Evolutionary conservation across 2,329 filamentous ascomycete genomes (phyloP).

Genomic region (Paracoccidioides lutzii): DNA sequence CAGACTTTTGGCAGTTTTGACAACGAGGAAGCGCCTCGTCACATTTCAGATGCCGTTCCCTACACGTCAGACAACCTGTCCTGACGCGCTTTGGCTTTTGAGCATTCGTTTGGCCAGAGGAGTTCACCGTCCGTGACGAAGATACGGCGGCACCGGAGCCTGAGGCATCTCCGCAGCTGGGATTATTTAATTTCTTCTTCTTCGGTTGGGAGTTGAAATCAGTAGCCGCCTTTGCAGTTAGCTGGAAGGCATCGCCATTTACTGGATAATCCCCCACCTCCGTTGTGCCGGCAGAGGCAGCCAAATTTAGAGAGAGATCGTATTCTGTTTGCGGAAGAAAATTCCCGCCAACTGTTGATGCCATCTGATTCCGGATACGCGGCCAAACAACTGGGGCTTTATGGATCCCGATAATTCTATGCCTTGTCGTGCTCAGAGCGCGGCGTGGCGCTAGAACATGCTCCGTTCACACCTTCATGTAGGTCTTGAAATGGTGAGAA

Average conservation of each 20-base stretch:
- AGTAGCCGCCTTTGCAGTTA: slow-evolving; percentile 2
- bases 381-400: not conserved
- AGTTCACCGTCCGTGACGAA: not conserved
- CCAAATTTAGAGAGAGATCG: slow-evolving; percentile 12
- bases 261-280: slow-evolving; percentile 6
- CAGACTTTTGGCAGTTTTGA: slow-evolving; percentile 80
- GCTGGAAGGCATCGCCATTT: slow-evolving; percentile 8
- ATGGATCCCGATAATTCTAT: not conserved
- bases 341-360: slow-evolving; percentile 12
- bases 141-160: not conserved
- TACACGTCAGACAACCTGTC: slow-evolving; percentile 81
- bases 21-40: slow-evolving; percentile 58
- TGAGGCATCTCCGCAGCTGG: not conserved
- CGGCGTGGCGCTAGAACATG: slow-evolving; percentile 5
- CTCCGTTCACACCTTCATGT: slow-evolving; percentile 7
- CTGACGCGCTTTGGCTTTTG: slow-evolving; percentile 70
- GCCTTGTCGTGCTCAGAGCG: slow-evolving; percentile 7
- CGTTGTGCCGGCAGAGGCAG: slow-evolving; percentile 6
- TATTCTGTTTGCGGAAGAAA: slow-evolving; percentile 14
- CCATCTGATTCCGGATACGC: slow-evolving; percentile 11
- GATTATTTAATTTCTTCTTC: slow-evolving; percentile 3
- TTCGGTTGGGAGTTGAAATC: slow-evolving; percentile 5
- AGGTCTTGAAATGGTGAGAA: not conserved
- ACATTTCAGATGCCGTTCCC: slow-evolving; percentile 82
- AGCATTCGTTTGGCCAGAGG: slow-evolving; percentile 9